A percentile compares a stretch with the other conserved stretches of the same genome.
Evolutionary conservation across 192 early-diverging fungal species (phyloP).

Genomic region (Anaeromyces robustus): DNA sequence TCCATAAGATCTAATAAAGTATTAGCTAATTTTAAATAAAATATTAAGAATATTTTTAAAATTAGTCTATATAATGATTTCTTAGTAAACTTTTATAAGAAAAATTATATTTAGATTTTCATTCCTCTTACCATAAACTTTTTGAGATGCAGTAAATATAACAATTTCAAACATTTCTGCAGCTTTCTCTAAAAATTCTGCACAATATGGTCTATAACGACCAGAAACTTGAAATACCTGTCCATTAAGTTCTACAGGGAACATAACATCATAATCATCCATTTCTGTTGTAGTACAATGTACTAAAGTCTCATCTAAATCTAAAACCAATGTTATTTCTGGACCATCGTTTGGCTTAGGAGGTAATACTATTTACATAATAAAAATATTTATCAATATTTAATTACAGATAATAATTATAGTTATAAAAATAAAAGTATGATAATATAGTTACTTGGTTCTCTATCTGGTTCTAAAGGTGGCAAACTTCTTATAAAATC

Average conservation of each 20-base stretch:
- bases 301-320: constrained; percentile 55
- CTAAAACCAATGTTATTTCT: constrained; percentile 47
- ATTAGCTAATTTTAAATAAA: background rate
- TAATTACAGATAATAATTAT: too few species aligned
- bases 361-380: background rate
- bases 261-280: constrained; percentile 40
- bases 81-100: too few species aligned
- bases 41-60: too few species aligned
- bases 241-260: constrained; percentile 48
- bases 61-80: too few species aligned
- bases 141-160: constrained; percentile 58
- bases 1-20: background rate
- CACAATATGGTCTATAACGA: constrained; percentile 45
- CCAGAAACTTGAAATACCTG: constrained; percentile 48
- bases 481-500: background rate
- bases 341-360: constrained; percentile 6
- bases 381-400: too few species aligned
- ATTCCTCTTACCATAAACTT: constrained; percentile 41
- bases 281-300: constrained; percentile 39
- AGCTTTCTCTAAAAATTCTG: constrained; percentile 36
- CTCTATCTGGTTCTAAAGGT: background rate
- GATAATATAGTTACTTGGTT: background rate
- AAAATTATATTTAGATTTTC: too few species aligned
- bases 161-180: constrained; percentile 51
- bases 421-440: too few species aligned